These are phyloP conservation scores for Arthrobotrys megalospora DNA, from an alignment of 2,329 filamentous ascomycete species.

Conservation along the genomic window DNA sequence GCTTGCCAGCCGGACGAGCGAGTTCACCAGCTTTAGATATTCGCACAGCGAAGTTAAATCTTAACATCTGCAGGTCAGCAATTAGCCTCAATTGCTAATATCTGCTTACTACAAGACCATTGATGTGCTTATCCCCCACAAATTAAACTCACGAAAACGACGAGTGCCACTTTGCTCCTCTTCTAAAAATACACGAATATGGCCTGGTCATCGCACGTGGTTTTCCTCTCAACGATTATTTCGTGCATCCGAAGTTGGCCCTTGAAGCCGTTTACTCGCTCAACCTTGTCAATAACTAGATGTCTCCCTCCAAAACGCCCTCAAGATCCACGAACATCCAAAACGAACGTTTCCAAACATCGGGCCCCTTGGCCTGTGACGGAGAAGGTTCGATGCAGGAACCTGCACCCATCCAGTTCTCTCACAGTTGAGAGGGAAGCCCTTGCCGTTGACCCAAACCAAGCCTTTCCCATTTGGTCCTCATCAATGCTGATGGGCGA, in stretches of 20 bases:
- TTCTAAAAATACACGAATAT: slow-evolving; percentile 56
- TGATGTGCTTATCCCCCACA: slow-evolving; percentile 60
- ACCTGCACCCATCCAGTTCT: slow-evolving; percentile 32
- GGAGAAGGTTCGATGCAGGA: slow-evolving; percentile 38
- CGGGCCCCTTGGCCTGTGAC: slow-evolving; percentile 16
- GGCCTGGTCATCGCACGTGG: slow-evolving; percentile 42
- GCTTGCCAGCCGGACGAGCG: slow-evolving; percentile 2
- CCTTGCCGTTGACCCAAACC: slow-evolving; percentile 28
- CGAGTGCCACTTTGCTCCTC: slow-evolving; percentile 10
- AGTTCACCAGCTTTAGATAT: slow-evolving; percentile 16
- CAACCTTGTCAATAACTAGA: slow-evolving; percentile 35
- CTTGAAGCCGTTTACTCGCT: slow-evolving; percentile 9
- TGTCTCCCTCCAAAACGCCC: slow-evolving; percentile 36
- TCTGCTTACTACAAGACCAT: background rate
- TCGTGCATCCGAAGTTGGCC: slow-evolving; percentile 47
- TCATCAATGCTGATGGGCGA: slow-evolving; percentile 17
- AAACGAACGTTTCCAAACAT: slow-evolving; percentile 41
- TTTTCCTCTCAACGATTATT: slow-evolving; percentile 38
- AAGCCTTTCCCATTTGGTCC: slow-evolving; percentile 33
- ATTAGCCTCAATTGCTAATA: slow-evolving; percentile 45
- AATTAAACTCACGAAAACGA: slow-evolving; percentile 53
- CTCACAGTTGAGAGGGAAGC: slow-evolving; percentile 20
- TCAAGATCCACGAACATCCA: background rate
- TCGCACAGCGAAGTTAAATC: slow-evolving; percentile 2
- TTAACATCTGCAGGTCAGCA: slow-evolving; percentile 42